Evolutionary conservation across 2,329 filamentous ascomycete genomes (phyloP).

Genomic region (Aspergillus luchuensis): DNA sequence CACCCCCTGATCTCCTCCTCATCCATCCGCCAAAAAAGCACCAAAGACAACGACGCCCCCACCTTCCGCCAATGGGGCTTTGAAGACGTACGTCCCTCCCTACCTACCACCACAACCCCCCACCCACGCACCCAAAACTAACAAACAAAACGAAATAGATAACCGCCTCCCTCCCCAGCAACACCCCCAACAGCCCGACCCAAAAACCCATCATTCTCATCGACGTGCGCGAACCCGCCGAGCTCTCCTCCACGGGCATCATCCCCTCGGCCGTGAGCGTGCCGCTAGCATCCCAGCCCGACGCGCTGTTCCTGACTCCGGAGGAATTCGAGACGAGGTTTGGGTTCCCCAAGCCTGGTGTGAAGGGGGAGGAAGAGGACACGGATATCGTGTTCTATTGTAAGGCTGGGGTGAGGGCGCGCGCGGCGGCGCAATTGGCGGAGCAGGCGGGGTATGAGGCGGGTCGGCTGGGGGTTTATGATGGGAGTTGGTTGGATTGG

Average conservation of each 20-base stretch:
- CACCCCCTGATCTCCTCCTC: neutral
- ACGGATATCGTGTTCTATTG: constrained; percentile 78
- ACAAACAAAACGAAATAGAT: constrained; percentile 30
- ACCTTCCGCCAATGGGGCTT: constrained; percentile 36
- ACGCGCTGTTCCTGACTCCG: constrained; percentile 72
- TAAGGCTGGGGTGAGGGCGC: constrained; percentile 82
- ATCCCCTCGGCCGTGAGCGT: constrained; percentile 85
- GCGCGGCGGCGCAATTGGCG: constrained; percentile 75
- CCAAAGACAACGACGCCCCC: constrained; percentile 4
- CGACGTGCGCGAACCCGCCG: constrained; percentile 53
- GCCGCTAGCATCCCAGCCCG: constrained; percentile 73
- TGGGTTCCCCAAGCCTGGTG: constrained; percentile 70
- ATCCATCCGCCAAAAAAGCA: constrained; percentile 22
- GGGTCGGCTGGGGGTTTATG: constrained; percentile 58
- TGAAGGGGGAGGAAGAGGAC: constrained; percentile 46
- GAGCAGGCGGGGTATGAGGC: constrained; percentile 72
- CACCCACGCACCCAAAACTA: neutral
- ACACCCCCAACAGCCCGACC: constrained; percentile 20
- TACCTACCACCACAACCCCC: too few relatives aligned
- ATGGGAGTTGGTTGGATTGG: constrained; percentile 73
- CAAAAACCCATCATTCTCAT: constrained; percentile 40
- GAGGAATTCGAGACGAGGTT: constrained; percentile 83
- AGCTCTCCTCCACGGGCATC: constrained; percentile 47
- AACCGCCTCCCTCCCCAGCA: constrained; percentile 35
- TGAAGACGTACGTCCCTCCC: constrained; percentile 35